Conservation (phyloP, 768 basidiomycete species). For the Candolleomyces aberdarensis region DNA sequence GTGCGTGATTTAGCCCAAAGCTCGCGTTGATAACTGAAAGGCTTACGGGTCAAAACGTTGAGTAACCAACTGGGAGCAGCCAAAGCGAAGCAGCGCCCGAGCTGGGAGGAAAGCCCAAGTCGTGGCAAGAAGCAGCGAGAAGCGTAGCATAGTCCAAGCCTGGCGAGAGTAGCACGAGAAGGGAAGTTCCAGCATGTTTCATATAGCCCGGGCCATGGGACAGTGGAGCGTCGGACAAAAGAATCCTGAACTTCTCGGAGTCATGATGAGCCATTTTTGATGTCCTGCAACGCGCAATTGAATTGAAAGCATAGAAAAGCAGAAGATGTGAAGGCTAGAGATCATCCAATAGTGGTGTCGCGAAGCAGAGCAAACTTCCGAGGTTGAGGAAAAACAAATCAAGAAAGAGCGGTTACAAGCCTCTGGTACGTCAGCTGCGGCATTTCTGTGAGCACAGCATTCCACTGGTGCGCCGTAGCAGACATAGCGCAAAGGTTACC, state of each 20-base stretch:
- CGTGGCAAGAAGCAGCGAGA: background rate
- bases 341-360: background rate
- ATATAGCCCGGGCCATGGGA: background rate
- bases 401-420: background rate
- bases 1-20: background rate
- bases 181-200: background rate
- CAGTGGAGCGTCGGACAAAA: background rate
- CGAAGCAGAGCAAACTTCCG: background rate
- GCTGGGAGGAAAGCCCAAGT: background rate
- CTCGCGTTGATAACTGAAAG: too few relatives aligned
- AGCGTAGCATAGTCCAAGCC: background rate
- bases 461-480: background rate
- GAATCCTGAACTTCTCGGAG: background rate
- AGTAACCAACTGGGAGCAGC: constrained; percentile 1
- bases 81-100: background rate
- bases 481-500: too few relatives aligned
- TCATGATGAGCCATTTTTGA: background rate
- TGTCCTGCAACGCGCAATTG: background rate
- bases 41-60: constrained; percentile 2
- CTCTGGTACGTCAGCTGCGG: too few relatives aligned
- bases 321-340: background rate
- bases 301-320: background rate
- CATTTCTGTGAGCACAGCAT: background rate
- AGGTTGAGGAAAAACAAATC: background rate
- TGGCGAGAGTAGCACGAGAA: background rate